phyloP scores from a whole-genome alignment of 495 filamentous ascomycete species.

The Mytilinidion resinicola region DNA sequence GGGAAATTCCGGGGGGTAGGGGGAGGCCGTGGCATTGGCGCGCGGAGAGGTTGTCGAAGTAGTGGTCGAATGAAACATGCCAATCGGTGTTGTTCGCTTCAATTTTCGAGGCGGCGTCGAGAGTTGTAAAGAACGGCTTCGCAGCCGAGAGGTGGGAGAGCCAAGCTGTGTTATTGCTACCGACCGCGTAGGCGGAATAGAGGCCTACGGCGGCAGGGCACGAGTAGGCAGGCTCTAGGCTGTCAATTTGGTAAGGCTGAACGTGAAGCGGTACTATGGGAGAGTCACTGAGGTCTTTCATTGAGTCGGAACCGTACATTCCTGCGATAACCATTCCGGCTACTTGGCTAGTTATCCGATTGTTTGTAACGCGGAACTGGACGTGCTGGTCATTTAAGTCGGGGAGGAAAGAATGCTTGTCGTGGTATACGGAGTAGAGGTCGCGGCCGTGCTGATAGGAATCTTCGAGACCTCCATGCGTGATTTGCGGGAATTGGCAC shows the following conservation, averaged over 20 bases:
- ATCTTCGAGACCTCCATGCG: constrained; percentile 55
- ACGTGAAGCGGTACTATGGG: constrained; percentile 41
- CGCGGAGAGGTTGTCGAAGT: constrained; percentile 66
- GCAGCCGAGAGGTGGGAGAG: constrained; percentile 51
- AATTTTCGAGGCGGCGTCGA: constrained; percentile 58
- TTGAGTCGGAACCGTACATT: constrained; percentile 43
- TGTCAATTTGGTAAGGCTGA: constrained; percentile 50
- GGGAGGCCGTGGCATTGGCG: constrained; percentile 60
- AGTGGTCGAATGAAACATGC: constrained; percentile 61
- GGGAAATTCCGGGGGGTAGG: constrained; percentile 51
- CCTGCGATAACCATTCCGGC: constrained; percentile 58
- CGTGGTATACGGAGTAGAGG: constrained; percentile 57
- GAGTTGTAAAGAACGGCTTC: constrained; percentile 41
- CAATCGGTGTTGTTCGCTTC: constrained; percentile 48
- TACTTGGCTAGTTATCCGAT: constrained; percentile 65
- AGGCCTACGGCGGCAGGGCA: constrained; percentile 45
- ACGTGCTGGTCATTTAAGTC: constrained; percentile 38
- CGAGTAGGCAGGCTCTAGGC: constrained; percentile 56
- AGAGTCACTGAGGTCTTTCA: too few species aligned
- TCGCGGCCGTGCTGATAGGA: constrained; percentile 61
- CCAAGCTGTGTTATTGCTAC: constrained; percentile 46
- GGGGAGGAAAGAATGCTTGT: constrained; percentile 54
- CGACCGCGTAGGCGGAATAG: constrained; percentile 44
- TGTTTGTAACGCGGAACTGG: constrained; percentile 59
- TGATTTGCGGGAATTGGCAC: constrained; percentile 70